Percentiles rank a stretch among this genome's conserved stretches.
Evolutionary conservation across 2,329 filamentous ascomycete genomes (phyloP).

Genomic region (Xylariaceae sp.): DNA sequence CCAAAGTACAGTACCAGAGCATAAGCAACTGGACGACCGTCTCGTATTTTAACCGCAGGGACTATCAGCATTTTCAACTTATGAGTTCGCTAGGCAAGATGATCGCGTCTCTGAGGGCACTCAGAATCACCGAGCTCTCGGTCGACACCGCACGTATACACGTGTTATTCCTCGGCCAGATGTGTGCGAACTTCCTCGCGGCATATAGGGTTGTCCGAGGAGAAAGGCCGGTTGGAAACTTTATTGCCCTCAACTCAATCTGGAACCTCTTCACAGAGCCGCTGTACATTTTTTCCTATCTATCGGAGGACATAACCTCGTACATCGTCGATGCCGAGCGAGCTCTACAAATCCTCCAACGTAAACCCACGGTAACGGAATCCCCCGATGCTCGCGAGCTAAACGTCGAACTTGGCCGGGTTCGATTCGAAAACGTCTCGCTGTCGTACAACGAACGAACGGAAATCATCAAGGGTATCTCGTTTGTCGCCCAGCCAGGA

Average conservation of each 20-base stretch:
- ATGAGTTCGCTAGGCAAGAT: too few species aligned
- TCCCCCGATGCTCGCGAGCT: slow-evolving; percentile 33
- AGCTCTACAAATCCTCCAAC: slow-evolving; percentile 58
- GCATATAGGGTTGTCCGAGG: slow-evolving; percentile 55
- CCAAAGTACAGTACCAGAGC: slow-evolving; percentile 39
- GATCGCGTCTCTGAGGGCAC: slow-evolving; percentile 25
- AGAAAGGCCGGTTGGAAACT: slow-evolving; percentile 56
- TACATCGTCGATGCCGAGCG: slow-evolving; percentile 68
- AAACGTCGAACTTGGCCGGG: slow-evolving; percentile 42
- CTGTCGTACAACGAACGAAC: slow-evolving; percentile 60
- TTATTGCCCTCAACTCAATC: slow-evolving; percentile 58
- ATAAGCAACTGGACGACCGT: slow-evolving; percentile 63
- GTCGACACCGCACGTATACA: too few species aligned
- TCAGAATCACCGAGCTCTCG: slow-evolving; percentile 11
- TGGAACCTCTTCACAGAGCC: too few species aligned
- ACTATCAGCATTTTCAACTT: not conserved
- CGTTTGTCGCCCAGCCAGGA: slow-evolving; percentile 52
- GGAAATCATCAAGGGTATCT: slow-evolving; percentile 52
- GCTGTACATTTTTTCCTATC: slow-evolving; percentile 42
- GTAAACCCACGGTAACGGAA: slow-evolving; percentile 58
- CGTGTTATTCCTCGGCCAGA: too few species aligned
- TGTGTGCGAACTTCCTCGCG: slow-evolving; percentile 44
- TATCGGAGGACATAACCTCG: slow-evolving; percentile 30
- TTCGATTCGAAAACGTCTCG: slow-evolving; percentile 51
- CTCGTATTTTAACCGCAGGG: slow-evolving; percentile 44